These are phyloP conservation scores for Xylaria sp. DNA, from an alignment of 2,329 filamentous ascomycete species.

Conservation along the genomic window DNA sequence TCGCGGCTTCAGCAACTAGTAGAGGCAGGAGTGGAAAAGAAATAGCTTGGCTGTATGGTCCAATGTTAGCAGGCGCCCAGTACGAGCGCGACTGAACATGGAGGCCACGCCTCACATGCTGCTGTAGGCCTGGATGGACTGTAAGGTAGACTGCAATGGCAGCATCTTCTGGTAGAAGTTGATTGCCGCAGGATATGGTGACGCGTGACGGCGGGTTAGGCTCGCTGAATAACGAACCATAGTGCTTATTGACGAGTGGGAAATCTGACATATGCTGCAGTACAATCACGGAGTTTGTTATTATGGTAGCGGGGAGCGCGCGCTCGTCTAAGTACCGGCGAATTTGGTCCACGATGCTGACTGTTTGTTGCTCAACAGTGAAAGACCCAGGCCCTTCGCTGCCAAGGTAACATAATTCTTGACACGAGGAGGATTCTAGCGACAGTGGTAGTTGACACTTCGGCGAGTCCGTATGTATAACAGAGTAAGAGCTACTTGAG, in stretches of 20 bases:
- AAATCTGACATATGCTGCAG: constrained; percentile 84
- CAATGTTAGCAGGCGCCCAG: constrained; percentile 98
- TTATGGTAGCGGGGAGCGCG: constrained; percentile 46
- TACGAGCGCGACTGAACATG: constrained; percentile 95
- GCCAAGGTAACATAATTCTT: constrained; percentile 49
- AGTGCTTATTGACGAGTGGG: constrained; percentile 73
- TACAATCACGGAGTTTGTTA: constrained; percentile 67
- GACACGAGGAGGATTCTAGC: constrained; percentile 15
- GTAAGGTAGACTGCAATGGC: constrained; percentile 66
- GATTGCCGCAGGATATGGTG: constrained; percentile 76
- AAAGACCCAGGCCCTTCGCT: constrained; percentile 29
- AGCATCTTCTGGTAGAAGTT: constrained; percentile 60
- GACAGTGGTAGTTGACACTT: constrained; percentile 22
- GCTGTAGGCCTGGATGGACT: constrained; percentile 42
- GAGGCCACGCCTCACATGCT: constrained; percentile 57
- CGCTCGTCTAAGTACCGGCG: constrained; percentile 46
- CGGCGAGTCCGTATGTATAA: constrained; percentile 10
- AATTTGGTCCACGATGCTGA: constrained; percentile 54
- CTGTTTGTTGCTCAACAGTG: constrained; percentile 54
- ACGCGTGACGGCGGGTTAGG: constrained; percentile 87
- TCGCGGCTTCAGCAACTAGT: constrained; percentile 26
- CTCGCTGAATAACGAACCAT: constrained; percentile 73
- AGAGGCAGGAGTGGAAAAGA: constrained; percentile 50
- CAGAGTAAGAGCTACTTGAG: background rate
- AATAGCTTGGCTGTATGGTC: constrained; percentile 92